A percentile compares a stretch with the other conserved stretches of the same genome.
These are phyloP conservation scores for Stipa capillata DNA, from an alignment of 176 grass and related monocot genomes.

Conservation along the genomic window DNA sequence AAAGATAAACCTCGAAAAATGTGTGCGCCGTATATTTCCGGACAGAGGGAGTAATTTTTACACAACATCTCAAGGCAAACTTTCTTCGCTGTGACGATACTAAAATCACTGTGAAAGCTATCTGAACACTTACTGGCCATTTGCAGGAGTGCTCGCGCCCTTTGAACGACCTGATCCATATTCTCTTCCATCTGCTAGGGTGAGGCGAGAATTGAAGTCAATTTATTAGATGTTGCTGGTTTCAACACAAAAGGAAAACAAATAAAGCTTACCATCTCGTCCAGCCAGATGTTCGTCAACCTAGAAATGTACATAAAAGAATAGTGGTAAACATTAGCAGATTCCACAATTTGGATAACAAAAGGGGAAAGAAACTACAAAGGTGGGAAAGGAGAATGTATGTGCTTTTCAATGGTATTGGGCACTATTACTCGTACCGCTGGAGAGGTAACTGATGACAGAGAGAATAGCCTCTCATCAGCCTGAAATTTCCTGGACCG, in stretches of 20 bases:
- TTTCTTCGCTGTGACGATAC: neutral
- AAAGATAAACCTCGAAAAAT: no score
- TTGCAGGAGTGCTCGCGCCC: conserved; percentile 64
- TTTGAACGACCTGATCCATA: conserved; percentile 80
- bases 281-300: conserved; percentile 73
- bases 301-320: conserved; percentile 30
- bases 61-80: neutral
- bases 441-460: conserved; percentile 97
- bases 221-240: neutral
- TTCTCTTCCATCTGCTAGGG: conserved; percentile 75
- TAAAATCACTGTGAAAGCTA: neutral
- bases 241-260: conserved; percentile 1
- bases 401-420: neutral
- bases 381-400: neutral
- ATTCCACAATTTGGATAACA: neutral
- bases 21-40: no score
- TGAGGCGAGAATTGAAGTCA: neutral
- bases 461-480: conserved; percentile 86
- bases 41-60: no score
- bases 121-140: conserved; percentile 82
- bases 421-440: conserved; percentile 40
- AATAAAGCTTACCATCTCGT: conserved; percentile 65
- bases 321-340: neutral
- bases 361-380: neutral
- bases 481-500: conserved; percentile 92